Percentiles rank a stretch among this genome's conserved stretches.
Conservation (phyloP, 179 eudicot species). For the Kewa caespitosa region DNA sequence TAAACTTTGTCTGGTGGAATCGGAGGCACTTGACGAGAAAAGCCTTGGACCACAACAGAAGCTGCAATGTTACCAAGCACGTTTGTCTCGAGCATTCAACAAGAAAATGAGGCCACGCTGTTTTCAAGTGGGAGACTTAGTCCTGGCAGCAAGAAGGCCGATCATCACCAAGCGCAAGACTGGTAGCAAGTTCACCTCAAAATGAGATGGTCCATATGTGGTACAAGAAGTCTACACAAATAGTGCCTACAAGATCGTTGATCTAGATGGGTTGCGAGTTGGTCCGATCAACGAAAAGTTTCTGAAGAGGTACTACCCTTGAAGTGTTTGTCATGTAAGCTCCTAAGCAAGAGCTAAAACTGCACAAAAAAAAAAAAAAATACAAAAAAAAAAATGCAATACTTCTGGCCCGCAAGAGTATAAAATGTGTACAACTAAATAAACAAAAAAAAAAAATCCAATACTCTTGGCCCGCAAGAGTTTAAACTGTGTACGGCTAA, state of each 20-base stretch:
- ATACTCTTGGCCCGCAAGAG: too few species aligned
- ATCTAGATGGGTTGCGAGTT: neutral
- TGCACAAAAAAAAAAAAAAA: neutral
- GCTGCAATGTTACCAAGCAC: conserved; percentile 16
- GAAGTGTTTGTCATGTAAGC: neutral
- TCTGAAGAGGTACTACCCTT: conserved; percentile 7
- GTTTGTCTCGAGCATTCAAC: conserved; percentile 1
- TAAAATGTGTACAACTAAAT: neutral
- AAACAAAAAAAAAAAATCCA: too few species aligned
- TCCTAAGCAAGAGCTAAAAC: neutral
- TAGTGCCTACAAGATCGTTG: conserved; percentile 11
- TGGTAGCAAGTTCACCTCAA: conserved; percentile 10
- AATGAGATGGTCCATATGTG: conserved; percentile 22
- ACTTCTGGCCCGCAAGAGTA: conserved; percentile 21
- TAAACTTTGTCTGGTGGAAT: conserved; percentile 1
- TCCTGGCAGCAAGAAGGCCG: conserved; percentile 20
- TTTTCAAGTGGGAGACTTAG: conserved; percentile 5
- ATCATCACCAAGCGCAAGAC: conserved; percentile 5
- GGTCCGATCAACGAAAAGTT: conserved; percentile 18
- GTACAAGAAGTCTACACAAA: conserved; percentile 3
- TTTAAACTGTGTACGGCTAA: too few species aligned
- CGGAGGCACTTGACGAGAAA: too few species aligned
- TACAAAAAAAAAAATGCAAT: neutral
- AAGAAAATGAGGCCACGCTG: conserved; percentile 2
- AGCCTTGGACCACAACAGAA: conserved; percentile 19